Conservation (phyloP, 805 yeast genomes). For the Lachancea nothofagi region DNA sequence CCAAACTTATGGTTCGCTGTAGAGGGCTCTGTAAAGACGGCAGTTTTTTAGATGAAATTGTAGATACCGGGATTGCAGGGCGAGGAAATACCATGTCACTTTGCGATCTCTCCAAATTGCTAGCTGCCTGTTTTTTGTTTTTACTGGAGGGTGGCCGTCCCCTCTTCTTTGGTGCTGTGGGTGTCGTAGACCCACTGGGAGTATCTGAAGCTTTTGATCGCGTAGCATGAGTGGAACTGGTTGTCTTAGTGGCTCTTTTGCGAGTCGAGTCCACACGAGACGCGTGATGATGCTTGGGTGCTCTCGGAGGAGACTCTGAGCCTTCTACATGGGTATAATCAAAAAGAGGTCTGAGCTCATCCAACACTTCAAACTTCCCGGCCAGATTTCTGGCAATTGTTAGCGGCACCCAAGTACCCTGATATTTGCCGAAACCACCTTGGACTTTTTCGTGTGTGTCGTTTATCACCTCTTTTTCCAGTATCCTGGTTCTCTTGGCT, state of each 20-base stretch:
- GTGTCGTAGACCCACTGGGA: slow-evolving; percentile 15
- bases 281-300: slow-evolving; percentile 64
- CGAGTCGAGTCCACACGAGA: slow-evolving; percentile 40
- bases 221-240: slow-evolving; percentile 15
- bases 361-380: slow-evolving; percentile 56
- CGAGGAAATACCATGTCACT: slow-evolving; percentile 28
- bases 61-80: slow-evolving; percentile 23
- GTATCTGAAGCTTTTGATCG: slow-evolving; percentile 10
- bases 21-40: slow-evolving; percentile 18
- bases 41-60: slow-evolving; percentile 21
- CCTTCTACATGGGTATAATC: slow-evolving; percentile 52
- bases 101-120: slow-evolving; percentile 25
- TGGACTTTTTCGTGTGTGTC: slow-evolving; percentile 90
- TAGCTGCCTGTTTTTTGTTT: slow-evolving; percentile 17
- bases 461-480: slow-evolving; percentile 88
- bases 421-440: slow-evolving; percentile 96
- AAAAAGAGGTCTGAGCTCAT: slow-evolving; percentile 58
- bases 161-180: slow-evolving; percentile 25
- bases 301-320: slow-evolving; percentile 48
- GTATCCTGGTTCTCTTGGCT: slow-evolving; percentile 85
- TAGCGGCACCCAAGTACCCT: slow-evolving; percentile 94
- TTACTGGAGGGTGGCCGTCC: slow-evolving; percentile 32
- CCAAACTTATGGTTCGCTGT: slow-evolving; percentile 9
- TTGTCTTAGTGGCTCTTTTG: slow-evolving; percentile 26
- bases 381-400: slow-evolving; percentile 68